Evolutionary conservation across 805 yeast species (phyloP).

Genomic region (Clavispora vitiphila): DNA sequence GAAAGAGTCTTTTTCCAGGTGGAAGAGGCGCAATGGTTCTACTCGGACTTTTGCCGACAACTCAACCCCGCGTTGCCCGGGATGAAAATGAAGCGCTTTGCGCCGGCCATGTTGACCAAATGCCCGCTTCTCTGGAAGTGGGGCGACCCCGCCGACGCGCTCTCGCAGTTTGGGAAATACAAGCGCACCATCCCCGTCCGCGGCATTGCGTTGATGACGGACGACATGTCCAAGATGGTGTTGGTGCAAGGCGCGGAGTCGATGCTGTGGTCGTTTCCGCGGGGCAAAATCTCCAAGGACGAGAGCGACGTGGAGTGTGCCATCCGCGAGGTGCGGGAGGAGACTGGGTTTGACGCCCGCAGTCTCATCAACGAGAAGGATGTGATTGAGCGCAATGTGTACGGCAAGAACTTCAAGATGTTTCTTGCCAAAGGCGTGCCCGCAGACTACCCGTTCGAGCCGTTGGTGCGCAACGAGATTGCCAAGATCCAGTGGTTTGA

Average conservation of each 20-base stretch:
- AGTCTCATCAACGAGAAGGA: conserved; percentile 64
- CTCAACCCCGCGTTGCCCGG: conserved; percentile 72
- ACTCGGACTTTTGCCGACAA: conserved; percentile 73
- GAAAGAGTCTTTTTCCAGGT: conserved; percentile 86
- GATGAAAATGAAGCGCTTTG: conserved; percentile 72
- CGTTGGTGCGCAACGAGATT: conserved; percentile 85
- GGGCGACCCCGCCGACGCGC: conserved; percentile 76
- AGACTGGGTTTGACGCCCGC: conserved; percentile 83
- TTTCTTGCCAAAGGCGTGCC: conserved; percentile 76
- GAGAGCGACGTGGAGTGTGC: conserved; percentile 90
- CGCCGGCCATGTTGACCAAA: conserved; percentile 57
- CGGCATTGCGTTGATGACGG: conserved; percentile 86
- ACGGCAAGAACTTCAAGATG: conserved; percentile 81
- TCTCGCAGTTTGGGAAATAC: conserved; percentile 74
- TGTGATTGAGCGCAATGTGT: conserved; percentile 73
- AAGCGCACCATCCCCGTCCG: conserved; percentile 91
- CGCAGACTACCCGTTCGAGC: conserved; percentile 67
- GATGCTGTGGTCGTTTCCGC: conserved; percentile 86
- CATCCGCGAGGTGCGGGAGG: conserved; percentile 85
- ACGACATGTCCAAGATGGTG: conserved; percentile 61
- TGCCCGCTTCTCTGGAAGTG: conserved; percentile 82
- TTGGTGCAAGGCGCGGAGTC: conserved; percentile 83
- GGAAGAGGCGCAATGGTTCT: conserved; percentile 98
- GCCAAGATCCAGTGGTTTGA: conserved; percentile 76
- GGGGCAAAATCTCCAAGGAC: conserved; percentile 93